A percentile compares a stretch with the other conserved stretches of the same genome.
Conservation (phyloP, 2,329 filamentous ascomycete genomes). For the Xylaria sp. region DNA sequence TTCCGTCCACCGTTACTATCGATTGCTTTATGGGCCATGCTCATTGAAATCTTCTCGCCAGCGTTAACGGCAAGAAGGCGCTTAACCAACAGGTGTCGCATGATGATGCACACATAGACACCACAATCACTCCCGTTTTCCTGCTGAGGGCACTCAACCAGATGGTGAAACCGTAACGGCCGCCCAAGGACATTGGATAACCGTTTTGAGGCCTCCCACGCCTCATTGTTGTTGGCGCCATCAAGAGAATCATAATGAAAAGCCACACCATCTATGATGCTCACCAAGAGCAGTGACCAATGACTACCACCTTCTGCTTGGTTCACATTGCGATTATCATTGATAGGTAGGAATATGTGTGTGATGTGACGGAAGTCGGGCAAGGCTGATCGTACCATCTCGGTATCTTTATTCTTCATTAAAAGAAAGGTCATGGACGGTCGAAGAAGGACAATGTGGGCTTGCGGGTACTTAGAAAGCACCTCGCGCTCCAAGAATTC, state of each 20-base stretch:
- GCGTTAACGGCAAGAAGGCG: constrained; percentile 82
- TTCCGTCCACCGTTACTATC: constrained; percentile 84
- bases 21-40: constrained; percentile 84
- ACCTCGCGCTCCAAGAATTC: constrained; percentile 94
- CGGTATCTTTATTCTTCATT: constrained; percentile 74
- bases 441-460: constrained; percentile 88
- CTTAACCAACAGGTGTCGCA: constrained; percentile 92
- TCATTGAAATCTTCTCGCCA: constrained; percentile 92
- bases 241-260: constrained; percentile 96
- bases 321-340: constrained; percentile 81
- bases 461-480: constrained; percentile 80
- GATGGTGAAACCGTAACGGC: constrained; percentile 78
- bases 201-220: constrained; percentile 74
- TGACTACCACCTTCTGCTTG: constrained; percentile 91
- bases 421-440: constrained; percentile 94
- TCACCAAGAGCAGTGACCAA: constrained; percentile 94
- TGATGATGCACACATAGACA: constrained; percentile 93
- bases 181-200: constrained; percentile 75
- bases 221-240: constrained; percentile 80
- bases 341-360: constrained; percentile 95
- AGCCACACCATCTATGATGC: constrained; percentile 85
- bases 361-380: constrained; percentile 84
- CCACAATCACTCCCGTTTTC: constrained; percentile 94
- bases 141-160: constrained; percentile 89
- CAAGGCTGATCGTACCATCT: constrained; percentile 72